These are phyloP conservation scores for Ettlia oleoabundans DNA, from an alignment of 139 green algal genomes.

Conservation along the genomic window DNA sequence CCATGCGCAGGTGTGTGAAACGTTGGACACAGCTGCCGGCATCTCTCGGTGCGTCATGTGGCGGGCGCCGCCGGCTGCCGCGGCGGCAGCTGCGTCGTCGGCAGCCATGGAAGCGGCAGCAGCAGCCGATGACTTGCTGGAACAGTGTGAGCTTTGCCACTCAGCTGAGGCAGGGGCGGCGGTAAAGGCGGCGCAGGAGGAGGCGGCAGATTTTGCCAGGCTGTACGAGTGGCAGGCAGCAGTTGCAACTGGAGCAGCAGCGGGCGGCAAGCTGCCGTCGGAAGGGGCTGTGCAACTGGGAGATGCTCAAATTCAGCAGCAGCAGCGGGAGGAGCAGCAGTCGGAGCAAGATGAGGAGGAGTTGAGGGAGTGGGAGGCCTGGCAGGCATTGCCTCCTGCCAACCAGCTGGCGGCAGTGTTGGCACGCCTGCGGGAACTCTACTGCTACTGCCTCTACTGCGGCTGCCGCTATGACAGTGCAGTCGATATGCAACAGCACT, in stretches of 20 bases:
- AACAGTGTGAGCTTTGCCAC: slow-evolving; percentile 9
- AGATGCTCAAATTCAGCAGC: background rate
- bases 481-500: slow-evolving; percentile 33
- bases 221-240: background rate
- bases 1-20: slow-evolving; percentile 45
- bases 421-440: slow-evolving; percentile 15
- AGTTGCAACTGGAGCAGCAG: background rate
- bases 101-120: background rate
- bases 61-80: background rate
- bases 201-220: background rate
- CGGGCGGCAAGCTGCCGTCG: too few species aligned
- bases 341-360: background rate
- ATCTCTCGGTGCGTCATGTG: slow-evolving; percentile 32
- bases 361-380: slow-evolving; percentile 16
- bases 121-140: background rate
- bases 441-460: slow-evolving; percentile 56
- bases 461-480: slow-evolving; percentile 37
- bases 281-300: background rate
- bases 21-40: slow-evolving; percentile 38
- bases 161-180: slow-evolving; percentile 4
- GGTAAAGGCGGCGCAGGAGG: background rate
- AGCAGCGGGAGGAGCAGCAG: background rate
- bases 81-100: background rate
- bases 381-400: slow-evolving; percentile 22
- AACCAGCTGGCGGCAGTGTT: slow-evolving; percentile 37